Evolutionary conservation across 1,284 basidiomycete genomes (phyloP).

Genomic region (Sanghuangporus sanghuang): DNA sequence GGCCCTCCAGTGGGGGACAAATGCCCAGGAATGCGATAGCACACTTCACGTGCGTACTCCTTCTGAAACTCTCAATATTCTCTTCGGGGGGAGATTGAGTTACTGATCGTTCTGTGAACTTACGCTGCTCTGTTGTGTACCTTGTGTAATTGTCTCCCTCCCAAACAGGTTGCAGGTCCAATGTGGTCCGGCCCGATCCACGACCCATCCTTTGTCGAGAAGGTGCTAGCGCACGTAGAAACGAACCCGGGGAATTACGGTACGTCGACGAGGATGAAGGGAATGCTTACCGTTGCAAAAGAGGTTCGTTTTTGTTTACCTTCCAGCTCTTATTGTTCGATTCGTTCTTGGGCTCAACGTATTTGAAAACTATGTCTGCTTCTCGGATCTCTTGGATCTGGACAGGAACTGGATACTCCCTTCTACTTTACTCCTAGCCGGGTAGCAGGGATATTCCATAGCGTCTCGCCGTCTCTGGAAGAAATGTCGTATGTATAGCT

Average conservation of each 20-base stretch:
- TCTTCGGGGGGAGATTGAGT: background rate
- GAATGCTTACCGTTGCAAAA: constrained; percentile 89
- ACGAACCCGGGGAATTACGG: constrained; percentile 60
- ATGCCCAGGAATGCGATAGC: constrained; percentile 83
- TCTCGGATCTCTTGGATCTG: background rate
- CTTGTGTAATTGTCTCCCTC: background rate
- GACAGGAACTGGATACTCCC: constrained; percentile 71
- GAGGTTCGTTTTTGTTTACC: constrained; percentile 45
- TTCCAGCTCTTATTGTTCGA: background rate
- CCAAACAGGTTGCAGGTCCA: constrained; percentile 74
- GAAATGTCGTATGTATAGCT: constrained; percentile 60
- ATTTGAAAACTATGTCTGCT: background rate
- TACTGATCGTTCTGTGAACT: background rate
- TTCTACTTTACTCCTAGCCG: constrained; percentile 93
- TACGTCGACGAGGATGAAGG: constrained; percentile 84
- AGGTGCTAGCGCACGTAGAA: constrained; percentile 75
- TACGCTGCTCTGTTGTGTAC: background rate
- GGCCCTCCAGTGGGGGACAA: constrained; percentile 65
- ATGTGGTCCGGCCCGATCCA: constrained; percentile 96
- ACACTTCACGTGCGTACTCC: constrained; percentile 54
- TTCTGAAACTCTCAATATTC: background rate
- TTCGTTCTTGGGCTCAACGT: background rate
- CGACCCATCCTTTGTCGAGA: constrained; percentile 66
- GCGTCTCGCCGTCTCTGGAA: constrained; percentile 69
- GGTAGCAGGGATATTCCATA: constrained; percentile 81